Conservation (phyloP, 2,329 filamentous ascomycete species). For the Phyllosticta citribraziliensis region DNA sequence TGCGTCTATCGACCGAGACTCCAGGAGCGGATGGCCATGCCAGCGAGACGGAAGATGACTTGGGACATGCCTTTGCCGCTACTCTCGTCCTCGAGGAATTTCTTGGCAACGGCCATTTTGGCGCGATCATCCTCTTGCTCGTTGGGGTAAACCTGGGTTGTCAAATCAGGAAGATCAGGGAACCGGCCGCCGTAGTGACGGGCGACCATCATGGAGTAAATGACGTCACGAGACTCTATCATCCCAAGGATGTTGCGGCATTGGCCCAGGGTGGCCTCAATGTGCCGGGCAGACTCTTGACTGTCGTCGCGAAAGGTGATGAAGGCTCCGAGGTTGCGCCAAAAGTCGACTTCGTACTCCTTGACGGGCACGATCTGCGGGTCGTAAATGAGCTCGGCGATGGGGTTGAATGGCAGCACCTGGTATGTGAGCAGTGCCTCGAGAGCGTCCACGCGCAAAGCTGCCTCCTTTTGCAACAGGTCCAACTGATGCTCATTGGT, state of each 20-base stretch:
- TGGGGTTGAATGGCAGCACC: conserved; percentile 49
- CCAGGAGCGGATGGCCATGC: conserved; percentile 40
- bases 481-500: conserved; percentile 40
- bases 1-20: conserved; percentile 3
- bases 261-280: conserved; percentile 55
- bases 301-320: conserved; percentile 56
- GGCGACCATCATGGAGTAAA: conserved; percentile 79
- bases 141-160: conserved; percentile 17
- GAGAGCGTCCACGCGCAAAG: conserved; percentile 61
- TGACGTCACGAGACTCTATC: conserved; percentile 77
- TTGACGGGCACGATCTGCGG: conserved; percentile 29
- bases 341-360: conserved; percentile 61
- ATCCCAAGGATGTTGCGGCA: conserved; percentile 66
- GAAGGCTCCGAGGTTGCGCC: conserved; percentile 67
- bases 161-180: conserved; percentile 34
- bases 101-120: conserved; percentile 39
- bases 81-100: conserved; percentile 39
- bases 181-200: conserved; percentile 60
- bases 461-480: conserved; percentile 52
- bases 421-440: conserved; percentile 68
- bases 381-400: conserved; percentile 42
- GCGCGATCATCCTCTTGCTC: conserved; percentile 28
- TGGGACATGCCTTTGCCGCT: conserved; percentile 33
- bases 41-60: conserved; percentile 38
- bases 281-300: conserved; percentile 43